These are phyloP conservation scores for Globisporangium recalcitrans DNA, from an alignment of 352 stramenopile species.

Conservation along the genomic window DNA sequence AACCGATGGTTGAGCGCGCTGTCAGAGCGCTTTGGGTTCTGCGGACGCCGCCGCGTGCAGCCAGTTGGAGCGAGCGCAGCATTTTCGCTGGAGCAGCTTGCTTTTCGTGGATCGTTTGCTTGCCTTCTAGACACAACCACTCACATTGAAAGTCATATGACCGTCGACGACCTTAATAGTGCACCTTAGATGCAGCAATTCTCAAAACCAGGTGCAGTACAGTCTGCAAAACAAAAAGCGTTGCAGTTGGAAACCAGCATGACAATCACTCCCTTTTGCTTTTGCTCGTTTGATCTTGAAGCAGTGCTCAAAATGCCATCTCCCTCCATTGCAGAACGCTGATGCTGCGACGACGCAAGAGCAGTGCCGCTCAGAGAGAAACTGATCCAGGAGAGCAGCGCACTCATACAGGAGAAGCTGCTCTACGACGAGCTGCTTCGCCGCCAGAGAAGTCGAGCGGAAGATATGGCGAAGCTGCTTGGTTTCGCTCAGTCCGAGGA, in stretches of 20 bases:
- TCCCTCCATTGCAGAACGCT: not conserved
- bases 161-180: not conserved
- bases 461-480: constrained; percentile 25
- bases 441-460: constrained; percentile 25
- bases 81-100: not conserved
- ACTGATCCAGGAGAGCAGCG: constrained; percentile 8
- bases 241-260: not conserved
- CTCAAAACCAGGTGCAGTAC: not conserved
- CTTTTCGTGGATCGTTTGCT: not conserved
- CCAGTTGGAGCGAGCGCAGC: constrained; percentile 8
- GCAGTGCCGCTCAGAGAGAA: not conserved
- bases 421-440: constrained; percentile 36
- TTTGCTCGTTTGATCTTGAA: constrained; percentile 11
- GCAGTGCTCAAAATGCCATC: no score
- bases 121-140: not conserved
- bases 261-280: not conserved
- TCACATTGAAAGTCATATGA: not conserved
- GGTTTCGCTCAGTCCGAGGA: not conserved
- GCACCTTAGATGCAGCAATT: not conserved
- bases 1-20: not conserved
- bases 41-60: not conserved
- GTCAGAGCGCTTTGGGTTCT: not conserved
- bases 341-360: constrained; percentile 6
- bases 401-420: constrained; percentile 21
- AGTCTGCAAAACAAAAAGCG: not conserved